Conservation (phyloP, 75 land plant genomes). For the Cryptomeria japonica region DNA sequence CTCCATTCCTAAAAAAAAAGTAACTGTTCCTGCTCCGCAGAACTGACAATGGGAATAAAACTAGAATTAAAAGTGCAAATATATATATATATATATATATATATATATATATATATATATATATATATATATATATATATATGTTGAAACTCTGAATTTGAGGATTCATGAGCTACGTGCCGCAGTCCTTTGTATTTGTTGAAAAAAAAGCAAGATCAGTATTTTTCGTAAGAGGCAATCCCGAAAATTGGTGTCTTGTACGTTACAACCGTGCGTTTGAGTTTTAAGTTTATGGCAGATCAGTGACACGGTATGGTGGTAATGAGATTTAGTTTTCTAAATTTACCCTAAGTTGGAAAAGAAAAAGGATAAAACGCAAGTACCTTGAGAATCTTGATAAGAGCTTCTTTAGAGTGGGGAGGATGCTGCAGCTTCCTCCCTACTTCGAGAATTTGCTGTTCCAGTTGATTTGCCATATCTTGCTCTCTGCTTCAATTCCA, state of each 20-base stretch:
- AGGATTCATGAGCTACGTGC: not conserved
- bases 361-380: not conserved
- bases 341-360: not conserved
- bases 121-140: too few species aligned
- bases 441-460: slow-evolving; percentile 59
- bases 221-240: not conserved
- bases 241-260: not conserved
- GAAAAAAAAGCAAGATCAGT: not conserved
- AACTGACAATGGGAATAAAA: not conserved
- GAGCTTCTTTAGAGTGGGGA: slow-evolving; percentile 78
- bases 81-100: too few species aligned
- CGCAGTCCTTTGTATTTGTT: not conserved
- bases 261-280: not conserved
- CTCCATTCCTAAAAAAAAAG: not conserved
- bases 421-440: slow-evolving; percentile 77
- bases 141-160: not conserved
- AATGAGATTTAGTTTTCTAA: not conserved
- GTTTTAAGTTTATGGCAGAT: not conserved
- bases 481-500: not conserved
- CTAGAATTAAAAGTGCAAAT: not conserved
- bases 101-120: too few species aligned
- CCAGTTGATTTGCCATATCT: slow-evolving; percentile 50
- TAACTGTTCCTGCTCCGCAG: not conserved
- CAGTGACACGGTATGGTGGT: not conserved
- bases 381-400: slow-evolving; percentile 84